Evolutionary conservation across 805 yeast species (phyloP).

Genomic region (Myxozyma neotropica): DNA sequence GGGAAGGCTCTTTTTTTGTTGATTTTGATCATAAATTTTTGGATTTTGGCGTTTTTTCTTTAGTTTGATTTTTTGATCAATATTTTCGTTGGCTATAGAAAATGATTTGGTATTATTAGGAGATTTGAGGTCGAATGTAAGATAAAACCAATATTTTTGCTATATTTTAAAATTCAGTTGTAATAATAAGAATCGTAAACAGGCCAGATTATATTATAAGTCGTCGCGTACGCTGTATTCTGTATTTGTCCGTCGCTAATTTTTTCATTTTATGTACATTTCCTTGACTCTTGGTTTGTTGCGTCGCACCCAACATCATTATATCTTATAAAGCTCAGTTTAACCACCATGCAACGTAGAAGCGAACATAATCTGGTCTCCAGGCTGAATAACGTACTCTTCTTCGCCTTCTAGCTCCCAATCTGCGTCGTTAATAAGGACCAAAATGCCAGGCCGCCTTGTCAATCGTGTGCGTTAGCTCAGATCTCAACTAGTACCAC

Average conservation of each 20-base stretch:
- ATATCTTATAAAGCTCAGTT: too few species aligned
- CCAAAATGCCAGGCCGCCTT: slow-evolving; percentile 84
- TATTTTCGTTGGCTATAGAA: background rate
- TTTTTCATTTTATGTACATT: too few species aligned
- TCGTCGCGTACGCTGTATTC: too few species aligned
- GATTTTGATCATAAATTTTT: background rate
- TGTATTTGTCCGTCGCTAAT: too few species aligned
- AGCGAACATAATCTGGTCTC: slow-evolving; percentile 83
- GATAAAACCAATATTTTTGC: too few species aligned
- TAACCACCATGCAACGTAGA: slow-evolving; percentile 95
- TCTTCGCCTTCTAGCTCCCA: slow-evolving; percentile 96
- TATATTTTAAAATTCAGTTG: too few species aligned
- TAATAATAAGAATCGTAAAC: too few species aligned
- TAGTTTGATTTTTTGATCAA: background rate
- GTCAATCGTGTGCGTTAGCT: too few species aligned
- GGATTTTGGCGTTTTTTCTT: background rate
- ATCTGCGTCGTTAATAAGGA: slow-evolving; percentile 89
- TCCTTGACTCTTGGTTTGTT: too few species aligned
- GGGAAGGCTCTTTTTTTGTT: background rate
- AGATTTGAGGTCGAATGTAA: background rate
- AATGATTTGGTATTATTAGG: background rate
- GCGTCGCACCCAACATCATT: too few species aligned
- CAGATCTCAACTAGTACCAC: background rate
- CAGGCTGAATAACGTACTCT: slow-evolving; percentile 70
- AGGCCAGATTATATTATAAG: too few species aligned